These are phyloP conservation scores for Helianthus tuberosus DNA, from an alignment of 129 eudicot species.

Conservation along the genomic window DNA sequence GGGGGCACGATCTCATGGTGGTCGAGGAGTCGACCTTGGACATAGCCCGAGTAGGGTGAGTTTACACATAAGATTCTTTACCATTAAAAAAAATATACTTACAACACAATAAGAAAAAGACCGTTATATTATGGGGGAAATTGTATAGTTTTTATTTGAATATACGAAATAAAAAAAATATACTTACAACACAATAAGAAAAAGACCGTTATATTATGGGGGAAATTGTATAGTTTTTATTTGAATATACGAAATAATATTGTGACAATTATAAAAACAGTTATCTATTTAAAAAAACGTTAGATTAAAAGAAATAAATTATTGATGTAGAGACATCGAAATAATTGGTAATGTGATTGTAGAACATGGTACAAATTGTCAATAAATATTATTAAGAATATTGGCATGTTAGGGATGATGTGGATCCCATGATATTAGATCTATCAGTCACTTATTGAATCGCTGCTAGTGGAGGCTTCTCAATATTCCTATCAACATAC, in stretches of 20 bases:
- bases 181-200: neutral
- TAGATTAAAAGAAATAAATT: neutral
- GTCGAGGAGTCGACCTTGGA: too few relatives aligned
- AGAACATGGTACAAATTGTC: conserved; percentile 34
- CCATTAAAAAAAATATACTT: too few relatives aligned
- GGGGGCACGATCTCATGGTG: too few relatives aligned
- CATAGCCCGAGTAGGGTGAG: too few relatives aligned
- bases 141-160: neutral
- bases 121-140: neutral
- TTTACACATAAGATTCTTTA: too few relatives aligned
- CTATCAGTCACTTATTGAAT: conserved; percentile 15
- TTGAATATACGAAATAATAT: neutral
- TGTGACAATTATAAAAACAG: neutral
- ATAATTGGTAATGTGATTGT: conserved; percentile 23
- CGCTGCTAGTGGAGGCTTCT: conserved; percentile 28
- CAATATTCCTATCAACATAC: conserved; percentile 11
- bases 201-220: neutral
- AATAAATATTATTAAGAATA: conserved; percentile 22
- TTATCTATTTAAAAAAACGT: neutral
- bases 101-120: neutral
- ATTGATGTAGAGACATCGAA: neutral
- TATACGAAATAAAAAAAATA: neutral
- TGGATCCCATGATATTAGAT: conserved; percentile 27
- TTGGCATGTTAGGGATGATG: conserved; percentile 35
- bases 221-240: neutral